These are phyloP conservation scores for Fusarium vanettenii DNA, from an alignment of 2,329 filamentous ascomycete species.

Conservation along the genomic window DNA sequence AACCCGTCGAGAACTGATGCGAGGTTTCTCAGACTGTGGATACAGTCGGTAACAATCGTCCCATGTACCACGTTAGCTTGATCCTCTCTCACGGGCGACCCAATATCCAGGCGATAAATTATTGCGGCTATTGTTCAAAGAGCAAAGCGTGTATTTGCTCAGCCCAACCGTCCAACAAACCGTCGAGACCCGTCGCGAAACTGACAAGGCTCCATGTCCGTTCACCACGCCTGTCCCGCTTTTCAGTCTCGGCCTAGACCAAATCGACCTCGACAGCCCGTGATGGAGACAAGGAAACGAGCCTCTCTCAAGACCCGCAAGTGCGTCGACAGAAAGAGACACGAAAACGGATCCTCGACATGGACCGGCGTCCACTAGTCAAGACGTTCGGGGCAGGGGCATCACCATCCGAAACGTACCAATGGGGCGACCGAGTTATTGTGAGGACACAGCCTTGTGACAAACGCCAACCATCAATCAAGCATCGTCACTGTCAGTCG, in stretches of 20 bases:
- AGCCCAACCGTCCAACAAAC: conserved; percentile 23
- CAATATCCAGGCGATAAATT: neutral
- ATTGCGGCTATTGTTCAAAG: conserved; percentile 16
- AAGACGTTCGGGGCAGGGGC: conserved; percentile 26
- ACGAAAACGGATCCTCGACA: conserved; percentile 9
- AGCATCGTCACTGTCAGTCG: neutral
- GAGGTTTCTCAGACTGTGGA: conserved; percentile 24
- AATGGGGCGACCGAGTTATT: conserved; percentile 25
- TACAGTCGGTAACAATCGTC: conserved; percentile 26
- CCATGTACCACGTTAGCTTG: conserved; percentile 20
- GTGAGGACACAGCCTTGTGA: conserved; percentile 20
- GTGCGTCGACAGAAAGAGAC: neutral
- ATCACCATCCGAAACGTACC: conserved; percentile 32
- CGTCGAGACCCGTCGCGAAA: conserved; percentile 25
- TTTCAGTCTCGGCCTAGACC: conserved; percentile 30
- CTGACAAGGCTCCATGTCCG: conserved; percentile 26
- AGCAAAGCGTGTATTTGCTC: conserved; percentile 20
- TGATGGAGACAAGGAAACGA: conserved; percentile 16
- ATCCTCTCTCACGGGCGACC: neutral
- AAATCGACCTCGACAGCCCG: conserved; percentile 20
- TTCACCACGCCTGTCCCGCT: conserved; percentile 24
- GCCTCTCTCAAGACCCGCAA: neutral
- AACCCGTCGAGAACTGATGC: conserved; percentile 27
- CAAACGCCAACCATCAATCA: conserved; percentile 28
- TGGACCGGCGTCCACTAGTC: conserved; percentile 12